phyloP scores from a whole-genome alignment of 2,329 filamentous ascomycete genomes.

The Scedosporium aurantiacum region DNA sequence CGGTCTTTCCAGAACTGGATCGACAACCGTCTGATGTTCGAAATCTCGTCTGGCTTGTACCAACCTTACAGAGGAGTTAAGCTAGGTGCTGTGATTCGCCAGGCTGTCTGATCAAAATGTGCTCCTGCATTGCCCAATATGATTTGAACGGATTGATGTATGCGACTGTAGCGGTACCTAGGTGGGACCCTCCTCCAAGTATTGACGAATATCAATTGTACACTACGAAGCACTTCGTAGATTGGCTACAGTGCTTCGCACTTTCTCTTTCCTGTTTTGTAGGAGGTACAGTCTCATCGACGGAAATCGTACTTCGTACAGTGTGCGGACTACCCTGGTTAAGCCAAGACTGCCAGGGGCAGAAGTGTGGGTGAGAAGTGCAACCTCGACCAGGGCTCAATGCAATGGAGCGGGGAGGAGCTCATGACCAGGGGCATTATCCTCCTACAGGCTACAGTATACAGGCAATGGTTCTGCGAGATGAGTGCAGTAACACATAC shows the following conservation, averaged over 20 bases:
- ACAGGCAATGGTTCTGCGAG: no score
- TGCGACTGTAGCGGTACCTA: not conserved
- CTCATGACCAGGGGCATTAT: not conserved
- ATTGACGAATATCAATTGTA: no score
- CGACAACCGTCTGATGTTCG: not conserved
- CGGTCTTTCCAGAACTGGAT: constrained; percentile 5
- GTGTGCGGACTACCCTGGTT: not conserved
- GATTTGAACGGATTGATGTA: not conserved
- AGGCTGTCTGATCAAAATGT: not conserved
- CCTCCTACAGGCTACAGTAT: not conserved
- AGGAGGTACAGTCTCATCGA: not conserved
- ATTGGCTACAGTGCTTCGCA: not conserved
- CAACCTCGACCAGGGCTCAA: not conserved
- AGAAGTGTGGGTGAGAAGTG: not conserved
- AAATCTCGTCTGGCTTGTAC: not conserved
- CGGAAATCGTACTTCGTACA: not conserved
- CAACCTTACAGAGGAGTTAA: not conserved
- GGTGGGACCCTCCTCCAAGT: not conserved
- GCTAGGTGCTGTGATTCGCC: not conserved
- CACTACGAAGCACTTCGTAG: not conserved
- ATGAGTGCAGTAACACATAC: no score
- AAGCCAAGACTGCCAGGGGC: constrained; percentile 5
- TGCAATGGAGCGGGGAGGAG: not conserved
- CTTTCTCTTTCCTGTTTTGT: no score
- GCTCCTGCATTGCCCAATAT: not conserved